These are phyloP conservation scores for Sclerotinia trifoliorum DNA, from an alignment of 2,329 filamentous ascomycete species.

Conservation along the genomic window DNA sequence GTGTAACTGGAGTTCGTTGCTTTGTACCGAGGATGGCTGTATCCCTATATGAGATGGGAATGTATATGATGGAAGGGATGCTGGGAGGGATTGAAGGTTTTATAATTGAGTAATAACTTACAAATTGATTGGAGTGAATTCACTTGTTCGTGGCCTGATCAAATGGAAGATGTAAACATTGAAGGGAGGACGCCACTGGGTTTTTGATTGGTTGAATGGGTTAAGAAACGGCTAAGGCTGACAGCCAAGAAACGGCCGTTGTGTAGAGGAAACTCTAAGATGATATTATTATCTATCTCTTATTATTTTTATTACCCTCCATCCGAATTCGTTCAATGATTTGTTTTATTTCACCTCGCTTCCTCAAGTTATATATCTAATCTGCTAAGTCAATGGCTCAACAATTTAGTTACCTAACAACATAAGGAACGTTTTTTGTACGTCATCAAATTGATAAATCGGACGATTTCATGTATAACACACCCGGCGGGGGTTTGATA, in stretches of 20 bases:
- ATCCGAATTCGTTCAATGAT: too few relatives aligned
- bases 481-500: too few relatives aligned
- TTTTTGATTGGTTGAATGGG: background rate
- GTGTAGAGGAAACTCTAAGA: background rate
- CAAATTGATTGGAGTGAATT: background rate
- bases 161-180: background rate
- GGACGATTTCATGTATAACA: background rate
- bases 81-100: background rate
- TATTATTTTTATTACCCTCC: too few relatives aligned
- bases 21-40: background rate
- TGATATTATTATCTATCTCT: too few relatives aligned
- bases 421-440: background rate
- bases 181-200: background rate
- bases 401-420: background rate
- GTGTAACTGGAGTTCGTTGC: background rate
- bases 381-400: background rate
- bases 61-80: background rate
- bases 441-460: background rate
- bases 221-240: background rate
- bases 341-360: background rate
- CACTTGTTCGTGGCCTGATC: background rate
- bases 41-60: background rate
- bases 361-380: background rate
- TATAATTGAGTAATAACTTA: background rate
- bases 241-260: background rate